Evolutionary conservation across 2,329 filamentous ascomycete species (phyloP), one percentile per base, ranked within the genome.

Genomic region (Exophiala sp.): DNA sequence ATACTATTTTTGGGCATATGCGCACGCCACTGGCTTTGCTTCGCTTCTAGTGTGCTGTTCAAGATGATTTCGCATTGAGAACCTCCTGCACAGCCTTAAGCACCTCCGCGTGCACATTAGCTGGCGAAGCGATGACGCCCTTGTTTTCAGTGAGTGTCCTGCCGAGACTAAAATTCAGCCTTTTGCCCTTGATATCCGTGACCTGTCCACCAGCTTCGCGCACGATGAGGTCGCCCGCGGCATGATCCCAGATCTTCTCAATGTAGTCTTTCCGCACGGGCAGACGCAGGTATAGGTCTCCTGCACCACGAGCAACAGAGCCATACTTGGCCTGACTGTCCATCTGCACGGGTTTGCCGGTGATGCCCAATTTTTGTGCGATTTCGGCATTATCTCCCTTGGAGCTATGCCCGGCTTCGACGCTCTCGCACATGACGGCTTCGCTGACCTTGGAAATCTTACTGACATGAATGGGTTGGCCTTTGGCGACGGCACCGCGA

Each of bases 231-330:
- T 96, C 91, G 38, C 94, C 94, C 10, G 92, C 94, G 14, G 94
- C 94, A 71, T 99, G 94, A 69, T 99, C 94, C 94, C 94, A 99
- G 63, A 99, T 99, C 83, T 99, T 99, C 80, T 99, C 94, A 71
- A 95, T 85, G 75, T 99, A 99, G 50, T 87, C 86, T 64, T 86
- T 87, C 69, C 83, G 88, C 24, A 89, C 87, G 3, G 94, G 94
- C 54, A 99, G 76, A 50, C 95, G 83, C 54, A 99, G 81, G 74
- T 99, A 99, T 62, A 99, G 86, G 68, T 99, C 94, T 46, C 91
- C 94, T 4, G 91, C 91, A 42, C 94, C 94, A 59, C 94, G 82
- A 34, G 94, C 94, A 69, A 99, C 95, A 34, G 89, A 94, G 58
- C 87, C 92, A 74, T 99, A 99, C 75, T 99, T 99, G 65, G 94